Conservation (phyloP, 305 asterid species). For the Fraxinus latifolia region DNA sequence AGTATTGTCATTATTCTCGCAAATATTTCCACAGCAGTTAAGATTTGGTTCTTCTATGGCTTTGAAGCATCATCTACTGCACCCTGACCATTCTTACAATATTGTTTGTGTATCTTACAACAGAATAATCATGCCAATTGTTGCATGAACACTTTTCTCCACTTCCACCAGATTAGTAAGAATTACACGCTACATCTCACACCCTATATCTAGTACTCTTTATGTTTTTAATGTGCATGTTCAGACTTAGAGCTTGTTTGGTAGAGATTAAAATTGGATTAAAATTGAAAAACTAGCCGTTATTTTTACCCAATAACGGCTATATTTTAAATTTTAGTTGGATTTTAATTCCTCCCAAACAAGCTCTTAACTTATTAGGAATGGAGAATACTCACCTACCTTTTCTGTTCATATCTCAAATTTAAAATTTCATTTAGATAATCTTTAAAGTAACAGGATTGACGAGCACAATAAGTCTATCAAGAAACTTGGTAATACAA, state of each 20-base stretch:
- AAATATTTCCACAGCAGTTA: neutral
- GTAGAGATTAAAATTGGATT: too few species aligned
- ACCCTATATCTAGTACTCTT: neutral
- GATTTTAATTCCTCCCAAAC: too few species aligned
- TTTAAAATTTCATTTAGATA: neutral
- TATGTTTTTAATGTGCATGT: slow-evolving; percentile 1
- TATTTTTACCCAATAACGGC: too few species aligned
- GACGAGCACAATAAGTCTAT: neutral
- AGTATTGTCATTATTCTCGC: neutral
- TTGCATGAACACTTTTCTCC: neutral
- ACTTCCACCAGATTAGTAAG: neutral
- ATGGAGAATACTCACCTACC: neutral
- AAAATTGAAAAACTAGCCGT: too few species aligned
- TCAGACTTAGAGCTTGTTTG: neutral
- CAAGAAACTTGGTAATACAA: neutral
- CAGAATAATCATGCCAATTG: neutral
- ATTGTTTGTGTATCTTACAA: neutral
- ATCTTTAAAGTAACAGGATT: neutral
- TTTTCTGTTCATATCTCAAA: neutral
- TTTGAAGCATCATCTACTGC: neutral
- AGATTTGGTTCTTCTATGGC: neutral
- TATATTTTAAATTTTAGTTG: too few species aligned
- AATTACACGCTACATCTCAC: neutral
- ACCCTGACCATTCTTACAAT: neutral
- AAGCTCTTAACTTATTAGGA: neutral